Evolutionary conservation across 2,329 filamentous ascomycete species (phyloP), one percentile per base, ranked within the genome.

Genomic region (Fusarium sp.): DNA sequence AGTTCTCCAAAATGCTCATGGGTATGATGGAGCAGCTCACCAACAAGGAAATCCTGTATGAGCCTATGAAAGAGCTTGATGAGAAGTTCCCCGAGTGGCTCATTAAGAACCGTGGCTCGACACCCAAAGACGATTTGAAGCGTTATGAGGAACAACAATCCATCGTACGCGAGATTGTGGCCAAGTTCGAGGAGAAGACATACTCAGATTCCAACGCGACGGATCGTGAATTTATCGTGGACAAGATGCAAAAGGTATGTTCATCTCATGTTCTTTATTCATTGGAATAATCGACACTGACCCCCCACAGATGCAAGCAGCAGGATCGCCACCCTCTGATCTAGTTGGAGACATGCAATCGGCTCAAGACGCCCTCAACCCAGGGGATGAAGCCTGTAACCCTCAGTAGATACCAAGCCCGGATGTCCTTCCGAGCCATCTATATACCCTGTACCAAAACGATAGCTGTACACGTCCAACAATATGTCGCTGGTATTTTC

Each of bases 1-100:
- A 97, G 72, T 92, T 98, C 74, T 94, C 93, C 59, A 95, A 97
- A 82, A 93, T 98, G 89, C 87, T 99, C 62, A 89, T 97, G 86
- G 92, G 92, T 55, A 97, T 98, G 93, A 98, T 99, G 95, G 93
- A 98, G 81, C 94, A 99, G 80, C 86, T 99, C 67, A 98, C 96
- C 5, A 97, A 97, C 80, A 98, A 97, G 83, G 96, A 98, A 72
- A 97, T 99, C 67, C 82, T 99, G 51, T 98, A 98, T 78, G 95
- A 99, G 82, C 96, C 96, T 4, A 97, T 99, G 94, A 97, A 97
- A 83, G 96, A 99, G 81, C 83, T 99, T 47, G 83, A 97, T 78
- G 91, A 93, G 54, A 98, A 97, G 80, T 99, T 96, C 76, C 95
- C 94, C 0, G 89, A 82, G 3, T 99, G 96, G 95, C 85, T 99